These are phyloP conservation scores for Pleurotus cornucopiae DNA, from an alignment of 768 basidiomycete genomes.

Conservation along the genomic window DNA sequence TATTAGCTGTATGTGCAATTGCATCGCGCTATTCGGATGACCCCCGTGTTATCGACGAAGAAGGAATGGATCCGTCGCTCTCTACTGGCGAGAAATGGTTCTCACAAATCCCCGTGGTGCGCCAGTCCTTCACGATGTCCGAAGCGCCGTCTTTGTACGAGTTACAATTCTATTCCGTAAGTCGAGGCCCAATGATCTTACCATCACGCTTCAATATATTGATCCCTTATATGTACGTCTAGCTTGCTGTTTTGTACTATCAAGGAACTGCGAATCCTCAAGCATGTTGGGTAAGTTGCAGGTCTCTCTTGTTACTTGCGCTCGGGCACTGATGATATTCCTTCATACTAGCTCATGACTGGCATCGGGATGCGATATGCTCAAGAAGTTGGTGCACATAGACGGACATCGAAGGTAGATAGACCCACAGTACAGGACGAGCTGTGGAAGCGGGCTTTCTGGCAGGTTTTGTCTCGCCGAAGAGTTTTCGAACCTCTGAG, in stretches of 20 bases:
- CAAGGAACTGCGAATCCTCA: constrained; percentile 59
- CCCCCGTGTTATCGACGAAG: constrained; percentile 39
- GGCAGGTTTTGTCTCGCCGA: constrained; percentile 19
- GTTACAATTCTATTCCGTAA: constrained; percentile 61
- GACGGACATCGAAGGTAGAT: constrained; percentile 26
- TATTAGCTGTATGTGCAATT: constrained; percentile 70
- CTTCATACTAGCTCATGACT: constrained; percentile 40
- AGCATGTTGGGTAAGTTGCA: constrained; percentile 50
- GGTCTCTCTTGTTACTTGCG: too few relatives aligned
- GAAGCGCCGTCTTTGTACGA: constrained; percentile 67
- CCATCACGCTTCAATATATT: too few relatives aligned
- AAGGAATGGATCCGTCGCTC: constrained; percentile 32
- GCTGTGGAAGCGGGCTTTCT: constrained; percentile 55
- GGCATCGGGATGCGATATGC: constrained; percentile 53
- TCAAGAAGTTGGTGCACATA: constrained; percentile 57
- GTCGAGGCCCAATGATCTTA: constrained; percentile 14
- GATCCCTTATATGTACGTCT: constrained; percentile 6
- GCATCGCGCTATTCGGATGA: constrained; percentile 60
- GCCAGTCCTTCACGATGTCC: constrained; percentile 47
- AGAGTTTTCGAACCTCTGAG: neutral
- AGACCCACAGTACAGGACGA: constrained; percentile 46
- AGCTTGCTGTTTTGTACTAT: constrained; percentile 52
- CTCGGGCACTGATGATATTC: too few relatives aligned
- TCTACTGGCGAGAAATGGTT: constrained; percentile 66
- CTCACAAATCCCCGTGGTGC: constrained; percentile 62